Evolutionary conservation across 2,329 filamentous ascomycete species (phyloP).

Genomic region (Blastomyces gilchristii): DNA sequence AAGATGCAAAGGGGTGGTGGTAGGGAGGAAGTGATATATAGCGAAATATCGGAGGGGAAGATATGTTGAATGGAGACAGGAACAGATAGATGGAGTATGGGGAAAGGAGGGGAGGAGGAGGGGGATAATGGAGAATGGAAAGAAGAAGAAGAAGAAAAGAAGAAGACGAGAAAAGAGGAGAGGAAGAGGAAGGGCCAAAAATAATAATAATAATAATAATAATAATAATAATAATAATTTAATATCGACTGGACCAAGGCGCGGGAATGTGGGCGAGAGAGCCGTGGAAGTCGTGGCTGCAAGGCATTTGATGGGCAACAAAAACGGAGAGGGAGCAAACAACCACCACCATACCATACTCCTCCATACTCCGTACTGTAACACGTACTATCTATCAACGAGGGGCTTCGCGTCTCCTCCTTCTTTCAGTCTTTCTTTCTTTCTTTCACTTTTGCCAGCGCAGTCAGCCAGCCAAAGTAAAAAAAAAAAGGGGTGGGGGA

Average conservation of each 20-base stretch:
- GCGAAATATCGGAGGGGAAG: slow-evolving; percentile 13
- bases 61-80: slow-evolving; percentile 15
- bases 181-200: slow-evolving; percentile 12
- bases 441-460: neutral
- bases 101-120: slow-evolving; percentile 11
- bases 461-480: no score
- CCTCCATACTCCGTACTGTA: no score
- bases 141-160: slow-evolving; percentile 16
- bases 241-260: slow-evolving; percentile 1
- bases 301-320: no score
- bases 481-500: neutral
- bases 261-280: slow-evolving; percentile 1
- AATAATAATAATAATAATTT: slow-evolving; percentile 7
- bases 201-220: neutral
- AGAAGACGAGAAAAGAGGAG: slow-evolving; percentile 13
- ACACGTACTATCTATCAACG: neutral
- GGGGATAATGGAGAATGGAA: slow-evolving; percentile 14
- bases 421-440: no score
- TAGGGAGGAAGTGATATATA: slow-evolving; percentile 15
- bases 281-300: slow-evolving; percentile 11
- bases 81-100: no score
- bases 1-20: slow-evolving; percentile 12
- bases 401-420: neutral
- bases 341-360: no score
- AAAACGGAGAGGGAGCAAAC: no score